phyloP scores from a whole-genome alignment of 164 flowering plant genomes.

The Echeveria elegans region DNA sequence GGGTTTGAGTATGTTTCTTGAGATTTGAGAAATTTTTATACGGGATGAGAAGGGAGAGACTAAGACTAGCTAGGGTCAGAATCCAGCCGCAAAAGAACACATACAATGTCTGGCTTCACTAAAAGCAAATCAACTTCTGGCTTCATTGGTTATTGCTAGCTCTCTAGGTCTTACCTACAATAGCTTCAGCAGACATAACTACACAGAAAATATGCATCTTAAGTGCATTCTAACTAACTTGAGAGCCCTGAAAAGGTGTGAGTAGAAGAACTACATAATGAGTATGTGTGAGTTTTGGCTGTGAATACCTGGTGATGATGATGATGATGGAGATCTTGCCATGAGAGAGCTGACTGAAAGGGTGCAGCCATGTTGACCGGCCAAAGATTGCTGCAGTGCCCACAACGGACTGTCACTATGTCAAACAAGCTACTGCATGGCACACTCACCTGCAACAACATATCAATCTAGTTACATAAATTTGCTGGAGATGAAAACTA shows the following conservation, averaged over 20 bases:
- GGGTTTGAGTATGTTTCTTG: neutral
- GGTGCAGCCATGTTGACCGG: slow-evolving; percentile 96
- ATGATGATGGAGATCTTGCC: slow-evolving; percentile 46
- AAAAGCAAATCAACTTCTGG: neutral
- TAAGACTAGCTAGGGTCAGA: slow-evolving; percentile 3
- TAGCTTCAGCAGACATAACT: neutral
- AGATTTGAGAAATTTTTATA: neutral
- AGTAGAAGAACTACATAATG: neutral
- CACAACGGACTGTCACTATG: slow-evolving; percentile 91
- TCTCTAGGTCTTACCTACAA: neutral
- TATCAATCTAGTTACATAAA: neutral
- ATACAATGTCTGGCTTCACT: neutral
- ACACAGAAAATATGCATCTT: neutral
- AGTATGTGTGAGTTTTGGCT: neutral
- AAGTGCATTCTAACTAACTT: neutral
- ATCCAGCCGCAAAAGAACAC: neutral
- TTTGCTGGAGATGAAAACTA: no score
- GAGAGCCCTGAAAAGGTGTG: slow-evolving; percentile 1
- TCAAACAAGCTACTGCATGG: slow-evolving; percentile 89
- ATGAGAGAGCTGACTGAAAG: slow-evolving; percentile 47
- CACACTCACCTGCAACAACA: slow-evolving; percentile 71
- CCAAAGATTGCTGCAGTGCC: slow-evolving; percentile 89
- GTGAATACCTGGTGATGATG: neutral
- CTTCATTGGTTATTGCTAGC: neutral
- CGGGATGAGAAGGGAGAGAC: neutral